Percentiles rank a stretch among this genome's conserved stretches.
Evolutionary conservation across 331 rosid genomes (phyloP).

Genomic region (Phaseolus coccineus): DNA sequence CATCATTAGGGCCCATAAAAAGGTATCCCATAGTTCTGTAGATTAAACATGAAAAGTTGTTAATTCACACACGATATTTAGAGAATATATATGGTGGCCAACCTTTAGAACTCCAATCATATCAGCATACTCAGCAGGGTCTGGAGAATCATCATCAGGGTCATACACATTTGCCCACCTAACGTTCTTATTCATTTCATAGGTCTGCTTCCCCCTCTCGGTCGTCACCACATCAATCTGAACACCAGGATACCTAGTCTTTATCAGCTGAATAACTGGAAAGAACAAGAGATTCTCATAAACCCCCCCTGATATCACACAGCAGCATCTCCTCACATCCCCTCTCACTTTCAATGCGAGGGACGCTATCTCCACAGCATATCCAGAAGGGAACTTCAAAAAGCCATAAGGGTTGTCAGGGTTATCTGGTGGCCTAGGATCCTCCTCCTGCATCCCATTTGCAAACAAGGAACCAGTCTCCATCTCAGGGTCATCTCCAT

Average conservation of each 20-base stretch:
- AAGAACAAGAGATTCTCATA: constrained; percentile 81
- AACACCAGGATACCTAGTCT: constrained; percentile 89
- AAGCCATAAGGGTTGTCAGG: constrained; percentile 77
- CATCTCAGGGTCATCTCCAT: constrained; percentile 76
- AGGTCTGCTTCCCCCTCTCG: constrained; percentile 80
- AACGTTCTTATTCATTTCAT: constrained; percentile 85
- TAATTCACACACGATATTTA: not conserved
- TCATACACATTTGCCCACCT: constrained; percentile 82
- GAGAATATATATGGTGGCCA: constrained; percentile 41
- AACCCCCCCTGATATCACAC: constrained; percentile 84
- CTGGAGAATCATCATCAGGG: constrained; percentile 70
- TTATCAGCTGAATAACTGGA: constrained; percentile 77
- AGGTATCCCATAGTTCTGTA: not conserved
- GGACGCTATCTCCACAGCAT: constrained; percentile 73
- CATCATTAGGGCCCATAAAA: not conserved
- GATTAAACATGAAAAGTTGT: constrained; percentile 11
- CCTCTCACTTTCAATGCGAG: constrained; percentile 74
- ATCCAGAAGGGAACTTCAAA: constrained; percentile 84
- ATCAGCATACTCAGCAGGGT: constrained; percentile 82
- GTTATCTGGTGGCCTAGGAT: constrained; percentile 76
- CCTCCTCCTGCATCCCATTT: constrained; percentile 91
- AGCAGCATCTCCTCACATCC: constrained; percentile 87
- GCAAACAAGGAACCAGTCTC: constrained; percentile 73
- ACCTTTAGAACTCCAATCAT: constrained; percentile 84
- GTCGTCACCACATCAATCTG: constrained; percentile 70